Conservation (phyloP, 306 rosid species). For the Castanospermum australe region DNA sequence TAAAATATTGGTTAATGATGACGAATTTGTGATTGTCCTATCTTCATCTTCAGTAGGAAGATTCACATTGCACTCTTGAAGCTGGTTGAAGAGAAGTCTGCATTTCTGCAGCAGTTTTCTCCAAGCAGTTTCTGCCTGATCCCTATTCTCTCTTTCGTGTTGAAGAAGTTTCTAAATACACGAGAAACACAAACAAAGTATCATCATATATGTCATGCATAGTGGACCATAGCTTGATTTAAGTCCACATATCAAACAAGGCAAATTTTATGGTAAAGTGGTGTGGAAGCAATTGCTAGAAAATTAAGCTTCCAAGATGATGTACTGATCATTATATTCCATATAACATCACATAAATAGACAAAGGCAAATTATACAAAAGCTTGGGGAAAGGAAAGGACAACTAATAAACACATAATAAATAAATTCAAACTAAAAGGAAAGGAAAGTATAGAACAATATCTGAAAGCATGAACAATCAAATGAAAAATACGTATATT, state of each 20-base stretch:
- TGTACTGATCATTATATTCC: conserved; percentile 1
- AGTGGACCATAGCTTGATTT: background rate
- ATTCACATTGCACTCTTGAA: conserved; percentile 61
- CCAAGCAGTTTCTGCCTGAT: conserved; percentile 49
- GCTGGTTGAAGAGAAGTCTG: conserved; percentile 60
- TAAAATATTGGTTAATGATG: conserved; percentile 52
- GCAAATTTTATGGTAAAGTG: background rate
- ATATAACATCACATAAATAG: background rate
- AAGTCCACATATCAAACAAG: conserved; percentile 9
- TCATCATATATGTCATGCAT: conserved; percentile 21
- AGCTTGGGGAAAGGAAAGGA: background rate
- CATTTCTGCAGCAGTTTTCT: conserved; percentile 57
- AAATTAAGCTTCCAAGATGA: conserved; percentile 4
- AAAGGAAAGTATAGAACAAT: conserved; percentile 4
- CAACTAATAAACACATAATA: background rate
- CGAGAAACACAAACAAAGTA: conserved; percentile 10
- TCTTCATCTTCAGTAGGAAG: conserved; percentile 43
- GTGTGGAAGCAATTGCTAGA: conserved; percentile 19
- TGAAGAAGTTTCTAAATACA: conserved; percentile 58
- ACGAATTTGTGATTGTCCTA: conserved; percentile 31
- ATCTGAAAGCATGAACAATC: background rate
- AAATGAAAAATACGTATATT: background rate
- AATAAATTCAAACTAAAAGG: conserved; percentile 12
- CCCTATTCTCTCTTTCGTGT: conserved; percentile 60
- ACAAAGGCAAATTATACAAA: background rate